Base-by-base conservation (phyloP, 1,284 basidiomycete genomes). In the Paramarasmius palmivorus region DNA sequence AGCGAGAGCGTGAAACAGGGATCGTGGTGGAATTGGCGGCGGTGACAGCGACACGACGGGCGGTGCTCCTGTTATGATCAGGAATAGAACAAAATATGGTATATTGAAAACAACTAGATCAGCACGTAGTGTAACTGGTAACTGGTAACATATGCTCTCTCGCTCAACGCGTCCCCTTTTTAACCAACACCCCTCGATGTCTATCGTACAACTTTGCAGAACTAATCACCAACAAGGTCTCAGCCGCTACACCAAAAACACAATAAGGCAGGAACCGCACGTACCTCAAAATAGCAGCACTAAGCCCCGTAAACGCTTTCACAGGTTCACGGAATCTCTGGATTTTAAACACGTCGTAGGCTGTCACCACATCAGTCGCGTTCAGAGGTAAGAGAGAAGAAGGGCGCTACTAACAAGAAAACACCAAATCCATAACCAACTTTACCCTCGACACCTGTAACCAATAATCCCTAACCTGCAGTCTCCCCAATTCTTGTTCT, bases 371-470 rank as follows among this genome's bases (percentile, higher is more conserved):
- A 52, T 45, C 35, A 48, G 22, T 42, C 26, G 17, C 42, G 34
- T 50, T 44, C 36, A 32, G 53, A 47, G 32, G 17, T 5, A 5
- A 32, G 39, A 34, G 19, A 34, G 34, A 23, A 39, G 29, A n/a
- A 25, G 42, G 25, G 10, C 2, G 50, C 25, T 14, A 82, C 90
- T 73, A 65, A 92, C 90, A 90, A 65, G 91, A 90, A 68, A 92
- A 92, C 59, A 91, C 79, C 55, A 92, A 71, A 68, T 92, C 90
- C 86, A 92, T 90, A 29, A 81, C 61, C 55, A 92, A 73, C 73
- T 92, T 92, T 52, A 76, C 71, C 51, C 86, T 73, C 25, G 84
- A 79, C 40, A 89, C 68, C 58, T 82, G 81, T 49, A 92, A 72
- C 90, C 90, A 92, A 64, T 86, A 84, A 61, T 82, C 83, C 68